phyloP scores from a whole-genome alignment of 73 alveolate species.

The Paramecium octaurelia region DNA sequence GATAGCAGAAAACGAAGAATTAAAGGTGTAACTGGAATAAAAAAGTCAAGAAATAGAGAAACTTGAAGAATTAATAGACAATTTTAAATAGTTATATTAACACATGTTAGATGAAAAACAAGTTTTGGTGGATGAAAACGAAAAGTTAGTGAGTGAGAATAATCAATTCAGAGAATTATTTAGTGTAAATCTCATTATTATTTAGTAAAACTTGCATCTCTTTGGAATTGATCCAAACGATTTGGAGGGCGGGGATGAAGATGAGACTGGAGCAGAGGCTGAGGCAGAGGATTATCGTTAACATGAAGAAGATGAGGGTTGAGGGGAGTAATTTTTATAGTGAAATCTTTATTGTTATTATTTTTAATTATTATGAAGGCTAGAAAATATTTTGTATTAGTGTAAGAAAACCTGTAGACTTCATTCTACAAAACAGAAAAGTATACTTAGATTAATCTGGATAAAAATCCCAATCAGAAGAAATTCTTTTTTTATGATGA shows the following conservation, averaged over 20 bases:
- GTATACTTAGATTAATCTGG: neutral
- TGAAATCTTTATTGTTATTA: neutral
- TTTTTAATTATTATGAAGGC: neutral
- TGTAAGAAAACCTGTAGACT: neutral
- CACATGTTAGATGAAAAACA: slow-evolving; percentile 30
- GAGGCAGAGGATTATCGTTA: neutral
- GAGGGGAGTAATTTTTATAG: neutral
- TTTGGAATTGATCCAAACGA: slow-evolving; percentile 41
- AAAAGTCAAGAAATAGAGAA: neutral
- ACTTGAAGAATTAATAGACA: slow-evolving; percentile 1
- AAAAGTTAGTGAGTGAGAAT: neutral
- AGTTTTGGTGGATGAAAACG: neutral
- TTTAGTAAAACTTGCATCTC: neutral
- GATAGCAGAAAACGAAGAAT: neutral
- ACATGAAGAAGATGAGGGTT: neutral
- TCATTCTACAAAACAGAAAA: neutral
- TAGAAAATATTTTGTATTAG: neutral
- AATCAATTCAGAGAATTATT: slow-evolving; percentile 18
- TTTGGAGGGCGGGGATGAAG: neutral
- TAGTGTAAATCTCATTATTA: neutral
- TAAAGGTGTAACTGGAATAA: neutral
- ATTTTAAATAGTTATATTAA: slow-evolving; percentile 7
- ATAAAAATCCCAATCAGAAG: neutral
- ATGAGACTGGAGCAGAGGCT: neutral
- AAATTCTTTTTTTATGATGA: neutral